Percentiles rank a stretch among this genome's conserved stretches.
phyloP scores from a whole-genome alignment of 768 basidiomycete genomes.

The Pleurotus tuber-regium region DNA sequence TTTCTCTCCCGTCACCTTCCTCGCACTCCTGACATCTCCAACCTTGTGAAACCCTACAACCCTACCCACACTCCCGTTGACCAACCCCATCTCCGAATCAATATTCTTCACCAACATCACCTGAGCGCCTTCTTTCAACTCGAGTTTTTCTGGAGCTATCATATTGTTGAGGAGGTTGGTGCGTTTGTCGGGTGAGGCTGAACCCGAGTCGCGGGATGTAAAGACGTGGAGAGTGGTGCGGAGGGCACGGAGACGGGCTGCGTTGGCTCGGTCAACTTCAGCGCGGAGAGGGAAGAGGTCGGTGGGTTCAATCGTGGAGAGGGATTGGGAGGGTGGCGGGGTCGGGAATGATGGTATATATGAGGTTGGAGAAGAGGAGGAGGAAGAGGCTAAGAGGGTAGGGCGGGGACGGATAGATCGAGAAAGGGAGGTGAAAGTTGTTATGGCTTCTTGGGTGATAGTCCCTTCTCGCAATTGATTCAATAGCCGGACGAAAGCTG shows the following conservation, averaged over 20 bases:
- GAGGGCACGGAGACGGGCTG: conserved; percentile 47
- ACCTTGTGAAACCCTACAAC: conserved; percentile 53
- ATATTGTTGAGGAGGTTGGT: conserved; percentile 58
- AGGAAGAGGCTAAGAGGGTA: neutral
- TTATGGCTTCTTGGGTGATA: conserved; percentile 22
- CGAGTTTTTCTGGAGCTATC: conserved; percentile 54
- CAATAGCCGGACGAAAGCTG: conserved; percentile 70
- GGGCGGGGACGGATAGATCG: conserved; percentile 13
- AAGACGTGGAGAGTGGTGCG: conserved; percentile 40
- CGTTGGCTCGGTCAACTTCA: conserved; percentile 69
- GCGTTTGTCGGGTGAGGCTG: conserved; percentile 36
- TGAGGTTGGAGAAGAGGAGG: neutral
- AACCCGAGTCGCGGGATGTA: conserved; percentile 50
- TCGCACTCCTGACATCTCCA: conserved; percentile 13
- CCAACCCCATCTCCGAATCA: conserved; percentile 43
- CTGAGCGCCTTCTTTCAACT: conserved; percentile 52
- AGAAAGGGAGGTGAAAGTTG: conserved; percentile 18
- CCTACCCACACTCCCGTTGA: conserved; percentile 77
- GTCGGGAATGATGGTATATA: conserved; percentile 16
- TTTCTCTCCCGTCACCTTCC: conserved; percentile 10
- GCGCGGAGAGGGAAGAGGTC: conserved; percentile 64
- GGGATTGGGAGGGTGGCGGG: conserved; percentile 9
- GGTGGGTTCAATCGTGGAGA: conserved; percentile 36
- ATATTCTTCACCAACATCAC: conserved; percentile 81
- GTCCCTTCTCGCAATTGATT: conserved; percentile 71